Conservation (phyloP, 2,329 filamentous ascomycete species). For the Ceratocystis cacaofunesta region DNA sequence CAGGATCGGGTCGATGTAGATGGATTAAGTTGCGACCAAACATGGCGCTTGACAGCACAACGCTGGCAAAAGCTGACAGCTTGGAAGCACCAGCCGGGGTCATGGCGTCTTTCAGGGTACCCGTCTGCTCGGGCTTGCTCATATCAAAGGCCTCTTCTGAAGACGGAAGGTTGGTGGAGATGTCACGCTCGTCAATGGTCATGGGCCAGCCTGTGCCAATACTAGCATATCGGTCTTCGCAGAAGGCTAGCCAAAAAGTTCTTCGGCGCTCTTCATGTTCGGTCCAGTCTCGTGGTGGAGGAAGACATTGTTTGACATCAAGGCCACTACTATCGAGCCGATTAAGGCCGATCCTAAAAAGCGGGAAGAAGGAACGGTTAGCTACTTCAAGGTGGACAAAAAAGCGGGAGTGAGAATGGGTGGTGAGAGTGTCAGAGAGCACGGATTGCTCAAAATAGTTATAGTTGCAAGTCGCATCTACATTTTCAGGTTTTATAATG, state of each 20-base stretch:
- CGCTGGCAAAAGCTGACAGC: constrained; percentile 63
- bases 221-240: constrained; percentile 79
- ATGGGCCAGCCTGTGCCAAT: constrained; percentile 97
- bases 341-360: constrained; percentile 71
- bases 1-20: constrained; percentile 67
- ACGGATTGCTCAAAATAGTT: too few relatives aligned
- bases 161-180: constrained; percentile 69
- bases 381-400: too few relatives aligned
- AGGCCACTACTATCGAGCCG: constrained; percentile 67
- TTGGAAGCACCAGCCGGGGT: constrained; percentile 55
- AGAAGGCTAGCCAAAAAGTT: constrained; percentile 92
- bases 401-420: too few relatives aligned
- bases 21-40: constrained; percentile 87
- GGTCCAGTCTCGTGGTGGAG: constrained; percentile 80
- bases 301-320: constrained; percentile 85
- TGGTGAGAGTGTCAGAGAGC: too few relatives aligned
- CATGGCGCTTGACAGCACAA: constrained; percentile 73
- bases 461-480: not conserved
- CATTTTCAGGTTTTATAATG: not conserved
- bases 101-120: constrained; percentile 55
- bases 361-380: constrained; percentile 25
- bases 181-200: constrained; percentile 81
- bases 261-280: constrained; percentile 80
- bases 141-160: constrained; percentile 75
- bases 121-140: constrained; percentile 58